Conservation (phyloP, 1,284 basidiomycete genomes). For the Cutaneotrichosporon sp. region DNA sequence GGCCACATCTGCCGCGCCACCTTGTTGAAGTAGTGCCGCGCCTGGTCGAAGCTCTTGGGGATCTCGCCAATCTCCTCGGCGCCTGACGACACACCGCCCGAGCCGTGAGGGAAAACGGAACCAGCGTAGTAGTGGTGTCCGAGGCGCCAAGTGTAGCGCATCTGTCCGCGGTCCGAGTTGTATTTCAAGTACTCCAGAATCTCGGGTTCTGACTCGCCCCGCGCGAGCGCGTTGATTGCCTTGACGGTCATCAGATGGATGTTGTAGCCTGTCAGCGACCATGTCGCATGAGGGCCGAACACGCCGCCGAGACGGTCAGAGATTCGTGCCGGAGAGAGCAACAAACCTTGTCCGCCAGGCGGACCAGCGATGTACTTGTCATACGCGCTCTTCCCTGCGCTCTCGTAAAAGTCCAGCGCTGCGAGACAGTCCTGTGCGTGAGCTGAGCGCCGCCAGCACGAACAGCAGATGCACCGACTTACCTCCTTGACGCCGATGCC, state of each 20-base stretch:
- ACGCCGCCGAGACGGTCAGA: conserved; percentile 88
- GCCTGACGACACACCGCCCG: conserved; percentile 72
- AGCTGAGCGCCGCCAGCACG: too few relatives aligned
- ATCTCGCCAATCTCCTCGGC: conserved; percentile 81
- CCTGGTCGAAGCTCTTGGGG: conserved; percentile 65
- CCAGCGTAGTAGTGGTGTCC: conserved; percentile 93
- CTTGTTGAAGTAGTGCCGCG: conserved; percentile 71
- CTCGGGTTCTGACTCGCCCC: conserved; percentile 87
- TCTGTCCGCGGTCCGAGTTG: conserved; percentile 83
- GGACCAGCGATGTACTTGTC: conserved; percentile 72
- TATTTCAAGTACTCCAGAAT: conserved; percentile 91
- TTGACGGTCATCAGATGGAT: conserved; percentile 68
- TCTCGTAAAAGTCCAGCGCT: conserved; percentile 80
- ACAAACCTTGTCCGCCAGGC: conserved; percentile 81
- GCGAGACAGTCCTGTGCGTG: conserved; percentile 59
- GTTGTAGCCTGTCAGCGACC: conserved; percentile 62
- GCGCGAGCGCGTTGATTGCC: conserved; percentile 70
- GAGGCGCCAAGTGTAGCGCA: conserved; percentile 76
- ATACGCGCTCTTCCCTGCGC: conserved; percentile 79
- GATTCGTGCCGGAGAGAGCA: conserved; percentile 72
- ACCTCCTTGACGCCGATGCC: conserved; percentile 82
- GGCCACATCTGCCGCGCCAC: conserved; percentile 82
- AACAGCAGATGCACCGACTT: background rate
- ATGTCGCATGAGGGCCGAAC: conserved; percentile 79
- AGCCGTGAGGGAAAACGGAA: conserved; percentile 59